A percentile compares a stretch with the other conserved stretches of the same genome.
phyloP scores from a whole-genome alignment of 345 rosid genomes.

The Moricandia arvensis region DNA sequence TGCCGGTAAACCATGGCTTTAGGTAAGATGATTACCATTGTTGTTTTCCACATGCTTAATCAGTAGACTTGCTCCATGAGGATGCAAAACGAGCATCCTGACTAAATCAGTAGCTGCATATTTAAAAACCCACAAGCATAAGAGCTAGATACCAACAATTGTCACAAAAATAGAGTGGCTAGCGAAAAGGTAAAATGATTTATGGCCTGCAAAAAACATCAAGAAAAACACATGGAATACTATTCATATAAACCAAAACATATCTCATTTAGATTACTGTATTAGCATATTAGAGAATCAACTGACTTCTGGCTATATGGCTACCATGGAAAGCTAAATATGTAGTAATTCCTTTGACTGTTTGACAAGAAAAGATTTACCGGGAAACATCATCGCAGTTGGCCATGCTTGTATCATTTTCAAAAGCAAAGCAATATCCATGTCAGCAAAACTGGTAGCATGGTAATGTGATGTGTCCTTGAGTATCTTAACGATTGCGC shows the following conservation, averaged over 20 bases:
- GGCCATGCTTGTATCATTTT: conserved; percentile 87
- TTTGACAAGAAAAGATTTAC: conserved; percentile 41
- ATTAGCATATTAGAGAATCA: background rate
- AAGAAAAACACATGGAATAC: background rate
- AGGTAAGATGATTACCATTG: conserved; percentile 49
- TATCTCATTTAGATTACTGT: background rate
- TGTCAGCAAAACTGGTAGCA: conserved; percentile 66
- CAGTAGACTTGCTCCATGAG: conserved; percentile 71
- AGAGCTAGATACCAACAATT: conserved; percentile 1
- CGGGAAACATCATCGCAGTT: conserved; percentile 77
- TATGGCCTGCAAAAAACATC: background rate
- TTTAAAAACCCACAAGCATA: conserved; percentile 13
- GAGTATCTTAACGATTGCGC: conserved; percentile 60
- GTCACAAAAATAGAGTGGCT: background rate
- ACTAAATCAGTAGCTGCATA: conserved; percentile 78
- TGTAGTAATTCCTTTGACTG: background rate
- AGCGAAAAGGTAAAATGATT: conserved; percentile 2
- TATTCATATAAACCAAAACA: background rate
- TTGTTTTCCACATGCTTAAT: conserved; percentile 56
- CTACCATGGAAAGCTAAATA: background rate
- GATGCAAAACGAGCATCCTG: conserved; percentile 86
- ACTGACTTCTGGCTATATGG: conserved; percentile 3
- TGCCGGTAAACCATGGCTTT: background rate
- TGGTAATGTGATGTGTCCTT: conserved; percentile 97
- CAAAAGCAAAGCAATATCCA: conserved; percentile 66